A percentile compares a stretch with the other conserved stretches of the same genome.
Evolutionary conservation across 371 early-diverging fungal genomes (phyloP).

Genomic region (Fennellomyces sp.): DNA sequence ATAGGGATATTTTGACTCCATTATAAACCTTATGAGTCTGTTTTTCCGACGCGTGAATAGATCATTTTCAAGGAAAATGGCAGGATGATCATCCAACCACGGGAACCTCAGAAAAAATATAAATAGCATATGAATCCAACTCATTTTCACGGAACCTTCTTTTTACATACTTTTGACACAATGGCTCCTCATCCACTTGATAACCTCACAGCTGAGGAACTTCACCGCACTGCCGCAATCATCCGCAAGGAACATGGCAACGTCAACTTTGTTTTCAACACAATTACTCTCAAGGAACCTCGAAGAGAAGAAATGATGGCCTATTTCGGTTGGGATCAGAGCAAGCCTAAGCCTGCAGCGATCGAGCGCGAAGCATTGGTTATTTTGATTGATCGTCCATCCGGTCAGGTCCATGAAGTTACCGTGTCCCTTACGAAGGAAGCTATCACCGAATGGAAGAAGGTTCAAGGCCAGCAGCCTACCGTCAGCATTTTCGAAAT

Average conservation of each 20-base stretch:
- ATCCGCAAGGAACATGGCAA: constrained; percentile 24
- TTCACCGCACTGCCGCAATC: constrained; percentile 26
- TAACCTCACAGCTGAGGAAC: constrained; percentile 37
- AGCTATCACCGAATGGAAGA: constrained; percentile 25
- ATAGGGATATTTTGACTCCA: too few species aligned
- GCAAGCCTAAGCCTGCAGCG: constrained; percentile 20
- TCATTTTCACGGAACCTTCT: too few species aligned
- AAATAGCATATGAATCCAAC: too few species aligned
- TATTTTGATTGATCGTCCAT: constrained; percentile 32
- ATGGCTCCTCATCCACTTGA: constrained; percentile 32
- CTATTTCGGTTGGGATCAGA: constrained; percentile 37
- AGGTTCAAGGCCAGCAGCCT: constrained; percentile 39
- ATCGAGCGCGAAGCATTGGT: constrained; percentile 45
- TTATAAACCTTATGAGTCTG: too few species aligned
- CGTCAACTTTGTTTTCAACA: constrained; percentile 32
- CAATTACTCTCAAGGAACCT: constrained; percentile 42
- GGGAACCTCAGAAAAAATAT: too few species aligned
- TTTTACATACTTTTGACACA: too few species aligned
- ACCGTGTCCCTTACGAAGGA: constrained; percentile 28
- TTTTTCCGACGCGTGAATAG: too few species aligned
- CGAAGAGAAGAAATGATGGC: constrained; percentile 32
- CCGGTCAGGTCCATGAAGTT: constrained; percentile 36
- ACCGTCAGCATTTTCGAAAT: constrained; percentile 40
- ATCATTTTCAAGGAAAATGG: too few species aligned
- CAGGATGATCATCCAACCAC: too few species aligned